phyloP scores from a whole-genome alignment of 225 moss, liverwort and hornwort species.

The Marchantia polymorpha region DNA sequence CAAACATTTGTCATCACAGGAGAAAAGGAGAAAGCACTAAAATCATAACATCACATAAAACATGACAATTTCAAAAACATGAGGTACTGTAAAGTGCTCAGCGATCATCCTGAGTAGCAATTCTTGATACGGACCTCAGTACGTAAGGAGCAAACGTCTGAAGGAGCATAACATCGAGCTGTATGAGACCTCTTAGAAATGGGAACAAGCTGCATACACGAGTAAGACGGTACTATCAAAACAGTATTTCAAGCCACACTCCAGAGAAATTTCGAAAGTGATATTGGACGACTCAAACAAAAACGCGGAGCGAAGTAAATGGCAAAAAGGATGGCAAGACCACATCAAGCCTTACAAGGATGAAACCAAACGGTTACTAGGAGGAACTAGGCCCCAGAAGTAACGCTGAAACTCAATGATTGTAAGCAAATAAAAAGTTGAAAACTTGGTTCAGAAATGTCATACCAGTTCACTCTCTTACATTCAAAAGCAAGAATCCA shows the following conservation, averaged over 20 bases:
- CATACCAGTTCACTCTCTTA: constrained; percentile 62
- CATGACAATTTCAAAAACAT: neutral
- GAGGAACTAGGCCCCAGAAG: too few species aligned
- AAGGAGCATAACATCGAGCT: constrained; percentile 67
- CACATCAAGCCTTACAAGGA: too few species aligned
- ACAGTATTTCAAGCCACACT: too few species aligned
- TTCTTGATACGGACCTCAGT: constrained; percentile 50
- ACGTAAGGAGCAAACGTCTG: constrained; percentile 66
- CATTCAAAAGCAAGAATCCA: constrained; percentile 78
- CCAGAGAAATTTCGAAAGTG: too few species aligned
- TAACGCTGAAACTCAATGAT: neutral
- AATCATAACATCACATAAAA: neutral
- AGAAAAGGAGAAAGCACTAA: neutral
- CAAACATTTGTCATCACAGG: neutral
- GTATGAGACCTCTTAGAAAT: constrained; percentile 71
- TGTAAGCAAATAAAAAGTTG: neutral
- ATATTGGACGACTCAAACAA: too few species aligned
- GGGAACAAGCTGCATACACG: constrained; percentile 41
- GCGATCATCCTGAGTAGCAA: neutral
- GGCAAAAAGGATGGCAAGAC: too few species aligned
- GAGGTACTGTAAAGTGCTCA: neutral
- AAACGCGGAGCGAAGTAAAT: too few species aligned
- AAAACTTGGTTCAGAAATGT: neutral
- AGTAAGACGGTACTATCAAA: neutral
- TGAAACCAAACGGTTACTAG: too few species aligned